phyloP scores from a whole-genome alignment of 2,329 filamentous ascomycete genomes.

The Exophiala sideris region DNA sequence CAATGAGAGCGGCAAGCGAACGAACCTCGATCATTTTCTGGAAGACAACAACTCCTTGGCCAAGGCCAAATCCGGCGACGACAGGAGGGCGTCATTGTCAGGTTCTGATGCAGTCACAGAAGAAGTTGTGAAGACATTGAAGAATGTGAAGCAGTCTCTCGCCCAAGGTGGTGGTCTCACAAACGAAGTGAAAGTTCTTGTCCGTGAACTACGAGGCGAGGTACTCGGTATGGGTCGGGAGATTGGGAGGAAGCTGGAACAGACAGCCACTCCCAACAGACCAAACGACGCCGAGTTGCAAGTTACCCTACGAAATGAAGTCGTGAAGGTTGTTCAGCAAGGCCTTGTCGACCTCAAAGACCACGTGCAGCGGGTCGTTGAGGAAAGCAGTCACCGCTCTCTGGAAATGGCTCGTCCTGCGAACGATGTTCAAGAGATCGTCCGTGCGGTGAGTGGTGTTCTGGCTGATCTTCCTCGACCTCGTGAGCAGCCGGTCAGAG shows the following conservation, averaged over 20 bases:
- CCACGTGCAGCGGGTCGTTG: slow-evolving; percentile 76
- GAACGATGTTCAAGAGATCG: slow-evolving; percentile 79
- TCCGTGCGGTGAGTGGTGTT: slow-evolving; percentile 77
- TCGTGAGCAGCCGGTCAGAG: slow-evolving; percentile 55
- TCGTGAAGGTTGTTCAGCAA: slow-evolving; percentile 73
- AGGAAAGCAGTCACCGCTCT: slow-evolving; percentile 67
- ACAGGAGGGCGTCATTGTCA: slow-evolving; percentile 30
- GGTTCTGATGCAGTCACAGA: slow-evolving; percentile 60
- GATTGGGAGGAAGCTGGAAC: slow-evolving; percentile 79
- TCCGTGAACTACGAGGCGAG: slow-evolving; percentile 85
- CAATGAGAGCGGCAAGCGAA: slow-evolving; percentile 32
- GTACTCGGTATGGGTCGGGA: slow-evolving; percentile 93
- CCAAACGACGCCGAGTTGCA: slow-evolving; percentile 45
- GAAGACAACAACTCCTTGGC: slow-evolving; percentile 33
- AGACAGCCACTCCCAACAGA: slow-evolving; percentile 52
- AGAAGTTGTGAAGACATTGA: slow-evolving; percentile 77
- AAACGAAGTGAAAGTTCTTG: slow-evolving; percentile 84
- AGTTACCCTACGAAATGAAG: slow-evolving; percentile 61
- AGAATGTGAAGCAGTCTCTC: slow-evolving; percentile 86
- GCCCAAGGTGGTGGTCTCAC: slow-evolving; percentile 83
- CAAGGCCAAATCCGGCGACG: slow-evolving; percentile 9
- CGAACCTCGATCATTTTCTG: slow-evolving; percentile 37
- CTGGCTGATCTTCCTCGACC: slow-evolving; percentile 56
- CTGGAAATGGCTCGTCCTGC: slow-evolving; percentile 61
- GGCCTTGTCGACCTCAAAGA: slow-evolving; percentile 77